These are phyloP conservation scores for Conringia planisiliqua DNA, from an alignment of 345 rosid species.

Conservation along the genomic window DNA sequence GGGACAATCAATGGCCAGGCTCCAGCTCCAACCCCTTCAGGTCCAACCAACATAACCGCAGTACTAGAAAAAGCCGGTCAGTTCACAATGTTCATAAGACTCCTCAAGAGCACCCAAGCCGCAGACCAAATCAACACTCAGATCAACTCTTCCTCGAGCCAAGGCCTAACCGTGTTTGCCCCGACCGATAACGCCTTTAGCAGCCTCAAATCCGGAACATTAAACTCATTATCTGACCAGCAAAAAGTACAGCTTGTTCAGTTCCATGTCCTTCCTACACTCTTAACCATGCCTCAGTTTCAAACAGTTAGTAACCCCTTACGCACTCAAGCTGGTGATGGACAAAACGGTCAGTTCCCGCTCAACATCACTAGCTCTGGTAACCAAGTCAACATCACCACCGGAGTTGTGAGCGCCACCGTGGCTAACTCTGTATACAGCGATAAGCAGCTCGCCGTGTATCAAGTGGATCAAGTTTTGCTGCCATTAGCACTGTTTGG, in stretches of 20 bases:
- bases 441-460: conserved; percentile 59
- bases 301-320: conserved; percentile 89
- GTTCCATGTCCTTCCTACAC: conserved; percentile 69
- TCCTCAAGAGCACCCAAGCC: conserved; percentile 62
- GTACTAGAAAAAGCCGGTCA: conserved; percentile 82
- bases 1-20: conserved; percentile 38
- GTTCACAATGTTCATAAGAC: conserved; percentile 56
- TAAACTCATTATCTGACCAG: conserved; percentile 65
- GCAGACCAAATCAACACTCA: conserved; percentile 71
- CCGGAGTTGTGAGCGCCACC: conserved; percentile 64
- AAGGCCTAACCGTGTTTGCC: conserved; percentile 76
- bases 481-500: conserved; percentile 67
- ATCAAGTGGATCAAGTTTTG: conserved; percentile 76
- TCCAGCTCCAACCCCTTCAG: conserved; percentile 50
- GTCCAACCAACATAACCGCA: conserved; percentile 66
- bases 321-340: conserved; percentile 79
- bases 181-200: conserved; percentile 76
- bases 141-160: conserved; percentile 59
- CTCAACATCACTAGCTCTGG: conserved; percentile 76
- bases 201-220: conserved; percentile 59
- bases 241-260: conserved; percentile 74
- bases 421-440: conserved; percentile 61
- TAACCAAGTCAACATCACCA: conserved; percentile 71
- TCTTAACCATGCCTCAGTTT: conserved; percentile 63
- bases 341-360: conserved; percentile 53